Evolutionary conservation across 2,329 filamentous ascomycete species (phyloP), one percentile per base, ranked within the genome.

Genomic region (Aspergillus sp.): DNA sequence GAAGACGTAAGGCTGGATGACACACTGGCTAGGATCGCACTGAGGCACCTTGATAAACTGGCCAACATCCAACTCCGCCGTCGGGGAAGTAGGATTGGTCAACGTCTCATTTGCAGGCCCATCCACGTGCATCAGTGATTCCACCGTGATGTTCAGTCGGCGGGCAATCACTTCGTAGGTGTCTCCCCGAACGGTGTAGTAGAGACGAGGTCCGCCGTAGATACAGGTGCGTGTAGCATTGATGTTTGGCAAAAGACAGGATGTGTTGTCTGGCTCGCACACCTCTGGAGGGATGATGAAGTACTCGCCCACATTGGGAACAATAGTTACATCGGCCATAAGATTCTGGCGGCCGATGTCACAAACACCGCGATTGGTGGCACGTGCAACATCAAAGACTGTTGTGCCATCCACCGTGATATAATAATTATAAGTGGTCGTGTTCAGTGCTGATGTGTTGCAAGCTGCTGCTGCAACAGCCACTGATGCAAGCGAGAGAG

Each of bases 101-200:
- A 45, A 19, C 1, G 41, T 45, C 19, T 45, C 41, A 19, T 45
- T 45, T 19, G 41, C 13, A 12, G 41, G 41, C 12, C 41, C 41
- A 9, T 28, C 32, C 36, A 45, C 41, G 41, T 32, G 23, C 51
- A 54, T 54, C 19, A 67, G 12, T 1, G 65, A 55, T 6, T 61
- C 62, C 12, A 54, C 36, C 1, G 64, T 61, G 36, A 67, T 65
- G 41, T 66, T 64, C 2, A 67, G 55, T 2, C 62, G 56, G 2
- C 23, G 17, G 13, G 65, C 65, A 36, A 67, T 64, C 7, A 39
- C 15, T n/a, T 58, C 59, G 13, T 62, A 54, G 3, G 64, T 67
- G 43, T 67, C 65, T 1, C 64, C 65, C 17, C 55, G 57, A 28
- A 67, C 47, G 3, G 65, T 66, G 49, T 65, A 65, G 58, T 68